Evolutionary conservation across 495 filamentous ascomycete species (phyloP).

Genomic region (Trichoderma gamsii): DNA sequence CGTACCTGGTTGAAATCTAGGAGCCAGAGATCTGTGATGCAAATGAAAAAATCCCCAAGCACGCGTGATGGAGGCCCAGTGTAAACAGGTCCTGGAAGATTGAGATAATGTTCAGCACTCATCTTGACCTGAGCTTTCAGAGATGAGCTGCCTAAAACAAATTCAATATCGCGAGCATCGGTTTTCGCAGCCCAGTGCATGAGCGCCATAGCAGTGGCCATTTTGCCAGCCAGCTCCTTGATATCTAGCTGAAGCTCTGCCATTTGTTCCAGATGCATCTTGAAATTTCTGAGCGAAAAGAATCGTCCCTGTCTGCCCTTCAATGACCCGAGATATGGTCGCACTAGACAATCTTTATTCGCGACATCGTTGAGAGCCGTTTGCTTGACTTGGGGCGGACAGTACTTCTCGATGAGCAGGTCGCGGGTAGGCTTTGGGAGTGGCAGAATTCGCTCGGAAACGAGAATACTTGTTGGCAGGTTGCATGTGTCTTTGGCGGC

Average conservation of each 20-base stretch:
- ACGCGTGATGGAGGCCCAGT: constrained; percentile 18
- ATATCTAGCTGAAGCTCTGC: constrained; percentile 17
- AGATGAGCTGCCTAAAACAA: constrained; percentile 20
- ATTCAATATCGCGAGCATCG: constrained; percentile 22
- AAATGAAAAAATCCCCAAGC: constrained; percentile 19
- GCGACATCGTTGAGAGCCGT: constrained; percentile 16
- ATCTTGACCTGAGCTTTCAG: background rate
- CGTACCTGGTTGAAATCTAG: constrained; percentile 28
- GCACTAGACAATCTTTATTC: constrained; percentile 28
- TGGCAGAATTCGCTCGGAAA: constrained; percentile 18
- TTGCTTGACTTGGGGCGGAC: constrained; percentile 17
- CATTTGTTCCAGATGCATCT: constrained; percentile 21
- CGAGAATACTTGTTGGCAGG: constrained; percentile 16
- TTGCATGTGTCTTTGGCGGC: background rate
- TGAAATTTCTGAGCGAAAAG: constrained; percentile 21
- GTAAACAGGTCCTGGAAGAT: constrained; percentile 14
- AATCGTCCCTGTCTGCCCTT: constrained; percentile 16
- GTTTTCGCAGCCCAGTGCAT: constrained; percentile 22
- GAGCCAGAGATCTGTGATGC: constrained; percentile 22
- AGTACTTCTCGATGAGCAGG: constrained; percentile 26
- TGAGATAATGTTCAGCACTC: background rate
- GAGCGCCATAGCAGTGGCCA: constrained; percentile 19
- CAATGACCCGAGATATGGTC: constrained; percentile 24
- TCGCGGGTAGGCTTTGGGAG: constrained; percentile 16
- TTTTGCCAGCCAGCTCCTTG: constrained; percentile 11